Evolutionary conservation across 129 eudicot species (phyloP).

Genomic region (Chrysanthemum makinoi): DNA sequence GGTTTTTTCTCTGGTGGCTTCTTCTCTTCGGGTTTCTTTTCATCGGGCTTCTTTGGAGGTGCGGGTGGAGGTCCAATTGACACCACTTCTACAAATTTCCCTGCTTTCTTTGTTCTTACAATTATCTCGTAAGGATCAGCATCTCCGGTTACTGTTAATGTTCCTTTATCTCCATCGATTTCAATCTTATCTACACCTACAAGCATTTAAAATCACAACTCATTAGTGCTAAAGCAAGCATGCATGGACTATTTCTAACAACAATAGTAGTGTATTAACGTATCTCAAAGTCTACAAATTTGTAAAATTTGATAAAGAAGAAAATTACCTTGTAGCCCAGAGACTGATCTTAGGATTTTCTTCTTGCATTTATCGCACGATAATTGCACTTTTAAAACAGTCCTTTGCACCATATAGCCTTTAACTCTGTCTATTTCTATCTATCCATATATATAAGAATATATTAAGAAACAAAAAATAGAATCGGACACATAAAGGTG

Average conservation of each 20-base stretch:
- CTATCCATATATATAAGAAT: not conserved
- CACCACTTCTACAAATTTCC: conserved; percentile 49
- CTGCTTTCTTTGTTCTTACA: conserved; percentile 45
- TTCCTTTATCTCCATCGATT: conserved; percentile 61
- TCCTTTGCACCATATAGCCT: conserved; percentile 55
- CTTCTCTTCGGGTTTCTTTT: conserved; percentile 43
- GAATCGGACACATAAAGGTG: not conserved
- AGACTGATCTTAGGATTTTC: conserved; percentile 60
- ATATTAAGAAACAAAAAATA: not conserved
- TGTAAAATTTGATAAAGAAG: not conserved
- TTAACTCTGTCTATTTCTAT: conserved; percentile 16
- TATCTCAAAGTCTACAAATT: no score
- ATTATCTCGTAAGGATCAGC: conserved; percentile 71
- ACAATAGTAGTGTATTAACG: no score
- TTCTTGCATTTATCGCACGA: conserved; percentile 68
- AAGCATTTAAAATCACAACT: not conserved
- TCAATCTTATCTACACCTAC: conserved; percentile 70
- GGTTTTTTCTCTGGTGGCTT: conserved; percentile 36
- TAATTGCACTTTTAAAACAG: conserved; percentile 67
- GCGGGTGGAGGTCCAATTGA: conserved; percentile 72
- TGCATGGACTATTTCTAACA: not conserved
- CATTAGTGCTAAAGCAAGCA: not conserved
- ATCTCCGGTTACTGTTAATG: conserved; percentile 53
- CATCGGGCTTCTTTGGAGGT: conserved; percentile 53
- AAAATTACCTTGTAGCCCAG: conserved; percentile 54